Conservation (phyloP, 1,139 yeast genomes). For the Candida tetrigidarum region DNA sequence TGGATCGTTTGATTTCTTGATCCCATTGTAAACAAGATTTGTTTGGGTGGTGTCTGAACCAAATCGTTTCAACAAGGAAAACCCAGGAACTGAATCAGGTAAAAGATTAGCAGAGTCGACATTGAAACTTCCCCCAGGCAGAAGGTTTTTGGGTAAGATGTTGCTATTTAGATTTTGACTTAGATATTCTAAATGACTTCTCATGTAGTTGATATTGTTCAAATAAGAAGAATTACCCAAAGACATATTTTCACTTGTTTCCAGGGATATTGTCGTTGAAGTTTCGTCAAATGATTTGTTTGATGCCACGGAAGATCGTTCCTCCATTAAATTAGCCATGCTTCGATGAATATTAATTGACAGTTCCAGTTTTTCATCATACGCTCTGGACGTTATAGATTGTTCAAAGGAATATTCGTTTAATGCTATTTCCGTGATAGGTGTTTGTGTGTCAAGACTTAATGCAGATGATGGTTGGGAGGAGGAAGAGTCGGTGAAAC, state of each 20-base stretch:
- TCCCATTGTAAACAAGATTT: constrained; percentile 25
- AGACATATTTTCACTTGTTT: constrained; percentile 16
- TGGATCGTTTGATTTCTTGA: constrained; percentile 10
- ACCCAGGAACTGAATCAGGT: constrained; percentile 28
- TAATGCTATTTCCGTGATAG: constrained; percentile 6
- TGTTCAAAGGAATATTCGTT: constrained; percentile 13
- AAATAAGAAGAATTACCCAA: constrained; percentile 25
- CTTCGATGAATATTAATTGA: constrained; percentile 14
- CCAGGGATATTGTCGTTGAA: constrained; percentile 12
- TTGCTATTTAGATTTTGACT: constrained; percentile 20
- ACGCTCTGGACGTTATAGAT: constrained; percentile 12
- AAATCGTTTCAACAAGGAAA: constrained; percentile 25
- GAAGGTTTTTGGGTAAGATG: constrained; percentile 7
- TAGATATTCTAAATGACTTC: constrained; percentile 28
- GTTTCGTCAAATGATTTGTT: constrained; percentile 9
- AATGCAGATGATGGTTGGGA: constrained; percentile 13
- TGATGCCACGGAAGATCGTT: constrained; percentile 10
- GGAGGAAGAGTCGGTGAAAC: constrained; percentile 1
- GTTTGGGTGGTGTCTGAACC: constrained; percentile 19
- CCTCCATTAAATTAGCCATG: constrained; percentile 15
- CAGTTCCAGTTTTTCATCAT: constrained; percentile 1
- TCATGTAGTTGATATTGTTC: constrained; percentile 29
- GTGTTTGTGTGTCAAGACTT: constrained; percentile 7
- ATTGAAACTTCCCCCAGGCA: constrained; percentile 15
- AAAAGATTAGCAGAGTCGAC: constrained; percentile 22